Evolutionary conservation across 257 asterid genomes (phyloP).

Genomic region (Capsicum baccatum): DNA sequence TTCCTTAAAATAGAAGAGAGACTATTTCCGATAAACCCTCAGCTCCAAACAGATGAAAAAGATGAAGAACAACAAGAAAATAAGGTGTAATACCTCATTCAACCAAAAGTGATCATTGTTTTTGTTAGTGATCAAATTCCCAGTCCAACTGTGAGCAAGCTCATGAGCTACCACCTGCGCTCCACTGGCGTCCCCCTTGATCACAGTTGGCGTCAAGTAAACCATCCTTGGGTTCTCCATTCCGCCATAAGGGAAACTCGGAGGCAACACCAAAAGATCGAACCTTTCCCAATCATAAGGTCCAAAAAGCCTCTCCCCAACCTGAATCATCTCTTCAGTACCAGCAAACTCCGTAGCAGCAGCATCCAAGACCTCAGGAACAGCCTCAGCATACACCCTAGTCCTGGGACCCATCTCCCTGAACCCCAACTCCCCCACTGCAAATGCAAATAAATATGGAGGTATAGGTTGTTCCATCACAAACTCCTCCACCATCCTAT

Average conservation of each 20-base stretch:
- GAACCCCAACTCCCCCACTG: constrained; percentile 83
- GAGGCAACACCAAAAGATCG: constrained; percentile 94
- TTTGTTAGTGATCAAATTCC: constrained; percentile 96
- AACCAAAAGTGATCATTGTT: constrained; percentile 95
- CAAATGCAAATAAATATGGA: constrained; percentile 90
- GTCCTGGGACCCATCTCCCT: constrained; percentile 96
- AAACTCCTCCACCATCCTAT: constrained; percentile 84
- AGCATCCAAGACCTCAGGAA: constrained; percentile 60
- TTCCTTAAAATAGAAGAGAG: no score
- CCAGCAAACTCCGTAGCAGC: constrained; percentile 87
- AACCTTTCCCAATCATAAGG: constrained; percentile 96
- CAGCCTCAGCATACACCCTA: constrained; percentile 74
- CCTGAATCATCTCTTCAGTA: constrained; percentile 89
- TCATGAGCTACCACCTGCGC: constrained; percentile 97
- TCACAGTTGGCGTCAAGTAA: constrained; percentile 91
- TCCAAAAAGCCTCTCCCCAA: constrained; percentile 88
- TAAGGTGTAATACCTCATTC: constrained; percentile 72
- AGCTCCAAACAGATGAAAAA: no score
- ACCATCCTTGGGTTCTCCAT: constrained; percentile 99
- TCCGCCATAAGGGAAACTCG: constrained; percentile 95
- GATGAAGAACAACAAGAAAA: no score
- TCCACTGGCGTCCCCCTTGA: constrained; percentile 85
- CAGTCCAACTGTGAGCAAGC: constrained; percentile 99
- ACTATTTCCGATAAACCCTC: no score
- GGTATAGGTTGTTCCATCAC: constrained; percentile 94